Conservation (phyloP, 768 basidiomycete species). For the Mycena galericulata region DNA sequence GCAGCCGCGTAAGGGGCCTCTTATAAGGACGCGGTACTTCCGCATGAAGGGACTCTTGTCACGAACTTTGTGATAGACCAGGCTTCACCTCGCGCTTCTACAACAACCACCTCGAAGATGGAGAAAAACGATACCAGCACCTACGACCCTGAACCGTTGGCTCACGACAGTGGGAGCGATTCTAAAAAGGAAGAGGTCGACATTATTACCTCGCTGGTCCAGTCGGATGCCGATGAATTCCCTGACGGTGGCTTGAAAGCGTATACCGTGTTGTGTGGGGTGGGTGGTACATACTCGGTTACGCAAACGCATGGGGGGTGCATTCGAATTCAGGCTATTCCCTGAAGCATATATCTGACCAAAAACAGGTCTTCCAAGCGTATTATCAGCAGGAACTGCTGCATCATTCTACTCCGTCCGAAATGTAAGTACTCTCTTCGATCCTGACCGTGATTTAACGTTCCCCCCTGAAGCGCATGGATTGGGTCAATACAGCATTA, state of each 20-base stretch:
- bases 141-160: neutral
- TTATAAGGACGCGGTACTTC: too few relatives aligned
- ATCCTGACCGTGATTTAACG: neutral
- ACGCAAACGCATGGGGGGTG: constrained; percentile 26
- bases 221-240: neutral
- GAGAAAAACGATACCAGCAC: too few relatives aligned
- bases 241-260: constrained; percentile 18
- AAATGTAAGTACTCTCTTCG: constrained; percentile 7
- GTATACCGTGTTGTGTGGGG: neutral
- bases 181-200: neutral
- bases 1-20: too few relatives aligned
- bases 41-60: too few relatives aligned
- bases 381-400: constrained; percentile 24
- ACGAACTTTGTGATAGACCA: too few relatives aligned
- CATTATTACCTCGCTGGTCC: neutral
- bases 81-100: too few relatives aligned
- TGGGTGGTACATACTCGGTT: constrained; percentile 7
- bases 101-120: too few relatives aligned
- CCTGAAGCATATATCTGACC: neutral
- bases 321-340: neutral
- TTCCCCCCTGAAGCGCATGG: constrained; percentile 6
- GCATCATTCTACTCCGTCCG: constrained; percentile 4
- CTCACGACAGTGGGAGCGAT: neutral
- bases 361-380: too few relatives aligned
- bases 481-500: constrained; percentile 21